Percentiles rank a stretch among this genome's conserved stretches.
Evolutionary conservation across 2,329 filamentous ascomycete species (phyloP).

Genomic region (Metarhizium robertsii): DNA sequence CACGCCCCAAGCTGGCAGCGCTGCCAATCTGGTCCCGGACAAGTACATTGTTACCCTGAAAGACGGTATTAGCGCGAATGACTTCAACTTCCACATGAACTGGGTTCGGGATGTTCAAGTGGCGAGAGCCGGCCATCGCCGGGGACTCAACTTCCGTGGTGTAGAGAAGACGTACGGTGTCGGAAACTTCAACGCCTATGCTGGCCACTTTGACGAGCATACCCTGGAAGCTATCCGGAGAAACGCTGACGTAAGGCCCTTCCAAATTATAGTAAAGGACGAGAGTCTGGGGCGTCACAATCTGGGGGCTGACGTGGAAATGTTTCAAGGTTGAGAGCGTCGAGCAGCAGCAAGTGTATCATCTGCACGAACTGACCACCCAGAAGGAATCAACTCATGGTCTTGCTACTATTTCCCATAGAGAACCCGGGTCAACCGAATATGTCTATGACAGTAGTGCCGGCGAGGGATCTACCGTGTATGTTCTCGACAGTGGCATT

Average conservation of each 20-base stretch:
- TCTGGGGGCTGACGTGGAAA: background rate
- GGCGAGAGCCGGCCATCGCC: constrained; percentile 19
- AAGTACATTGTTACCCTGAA: constrained; percentile 39
- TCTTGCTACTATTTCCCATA: constrained; percentile 34
- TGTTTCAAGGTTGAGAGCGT: constrained; percentile 20
- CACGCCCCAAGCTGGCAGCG: background rate
- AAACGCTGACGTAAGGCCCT: constrained; percentile 26
- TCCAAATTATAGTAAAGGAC: background rate
- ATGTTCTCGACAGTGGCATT: constrained; percentile 48
- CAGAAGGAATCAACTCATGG: constrained; percentile 32
- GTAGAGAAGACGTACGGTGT: constrained; percentile 22
- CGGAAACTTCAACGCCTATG: constrained; percentile 29
- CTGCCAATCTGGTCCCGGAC: constrained; percentile 19
- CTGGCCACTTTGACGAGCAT: constrained; percentile 31
- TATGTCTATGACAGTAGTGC: constrained; percentile 34
- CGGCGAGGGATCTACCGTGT: constrained; percentile 34
- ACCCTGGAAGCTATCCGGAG: constrained; percentile 30
- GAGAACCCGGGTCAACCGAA: constrained; percentile 19
- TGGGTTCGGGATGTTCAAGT: constrained; percentile 23
- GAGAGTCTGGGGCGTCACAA: no score
- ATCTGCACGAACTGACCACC: constrained; percentile 15
- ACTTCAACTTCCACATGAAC: constrained; percentile 24
- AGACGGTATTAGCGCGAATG: constrained; percentile 18
- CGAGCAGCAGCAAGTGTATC: constrained; percentile 21
- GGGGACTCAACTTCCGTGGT: constrained; percentile 23